Base-by-base conservation (phyloP, 768 basidiomycete genomes). In the Rhizopogon sp. region DNA sequence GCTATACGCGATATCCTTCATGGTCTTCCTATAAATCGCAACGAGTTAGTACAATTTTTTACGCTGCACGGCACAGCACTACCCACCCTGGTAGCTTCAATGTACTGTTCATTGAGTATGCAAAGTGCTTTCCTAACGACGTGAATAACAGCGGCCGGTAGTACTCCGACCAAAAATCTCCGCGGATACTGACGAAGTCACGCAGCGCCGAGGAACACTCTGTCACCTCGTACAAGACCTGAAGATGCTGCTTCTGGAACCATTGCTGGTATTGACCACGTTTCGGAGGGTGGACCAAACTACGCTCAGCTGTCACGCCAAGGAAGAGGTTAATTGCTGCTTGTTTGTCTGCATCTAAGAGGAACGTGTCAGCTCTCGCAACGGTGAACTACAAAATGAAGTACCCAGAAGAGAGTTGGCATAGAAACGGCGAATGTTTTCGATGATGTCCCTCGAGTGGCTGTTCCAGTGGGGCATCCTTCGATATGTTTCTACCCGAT, bases 391-490 rank as follows among this genome's bases (percentile, higher is more conserved):
- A 14, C 7, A 45, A 50, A 14, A 33, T 14, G 8, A 11, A 56
- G 54, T 42, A 92, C 93, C 93, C 3, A 96, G 79, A 43, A 98
- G 75, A 6, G 91, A 93, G 64, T 99, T 99, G 8, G 93, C 87
- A 67, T 98, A 98, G 66, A 96, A 97, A 17, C 96, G 82, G 49
- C 92, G 79, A 51, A 98, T 87, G 64, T 95, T 96, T 71, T 97
- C 94, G 59, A 94, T 92, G 63, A 98, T 92, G 67, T 98, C 95
- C 37, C 96, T 78, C 1, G 94, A 97, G 70, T 98, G 96, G 61
- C 92, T 94, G 64, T 93, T 93, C 95, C 96, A 98, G 59, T 97
- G 93, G 0, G 91, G 91, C 80, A 94, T 93, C 29, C 93, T 82
- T 41, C 95, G 84, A 64, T 98, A 98, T 1, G 92, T 97, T 67